Conservation (phyloP, 1,284 basidiomycete genomes). For the Rhodotorula glutinis region DNA sequence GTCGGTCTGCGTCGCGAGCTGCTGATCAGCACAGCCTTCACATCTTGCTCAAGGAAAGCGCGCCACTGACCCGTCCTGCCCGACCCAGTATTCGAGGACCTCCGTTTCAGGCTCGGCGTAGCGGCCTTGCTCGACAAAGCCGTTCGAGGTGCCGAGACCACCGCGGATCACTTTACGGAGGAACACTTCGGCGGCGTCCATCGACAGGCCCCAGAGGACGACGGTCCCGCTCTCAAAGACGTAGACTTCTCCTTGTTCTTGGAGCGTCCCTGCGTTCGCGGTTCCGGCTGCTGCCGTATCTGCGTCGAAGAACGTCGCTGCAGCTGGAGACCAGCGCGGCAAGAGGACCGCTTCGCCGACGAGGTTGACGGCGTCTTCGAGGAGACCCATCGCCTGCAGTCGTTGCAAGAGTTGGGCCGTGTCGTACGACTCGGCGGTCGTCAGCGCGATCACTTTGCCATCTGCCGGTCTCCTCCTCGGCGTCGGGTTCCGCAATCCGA, state of each 20-base stretch:
- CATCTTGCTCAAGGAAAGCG: not conserved
- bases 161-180: constrained; percentile 34
- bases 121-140: constrained; percentile 38
- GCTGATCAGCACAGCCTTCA: not conserved
- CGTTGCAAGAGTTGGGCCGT: constrained; percentile 36
- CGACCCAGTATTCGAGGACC: constrained; percentile 40
- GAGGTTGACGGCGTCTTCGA: constrained; percentile 42
- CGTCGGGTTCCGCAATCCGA: constrained; percentile 10
- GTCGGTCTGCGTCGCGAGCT: constrained; percentile 14
- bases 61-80: constrained; percentile 18
- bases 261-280: not conserved
- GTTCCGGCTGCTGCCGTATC: not conserved
- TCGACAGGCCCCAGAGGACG: constrained; percentile 38
- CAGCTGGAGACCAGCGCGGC: constrained; percentile 37
- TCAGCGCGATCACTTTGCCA: constrained; percentile 40
- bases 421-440: constrained; percentile 41
- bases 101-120: constrained; percentile 41
- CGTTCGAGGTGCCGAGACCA: not conserved
- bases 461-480: constrained; percentile 14
- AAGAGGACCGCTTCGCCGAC: constrained; percentile 43
- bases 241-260: constrained; percentile 26
- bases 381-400: constrained; percentile 32
- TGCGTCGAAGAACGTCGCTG: constrained; percentile 4
- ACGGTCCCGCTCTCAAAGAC: constrained; percentile 43
- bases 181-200: constrained; percentile 31